These are phyloP conservation scores for Paecilomyces sp. DNA, from an alignment of 2,329 filamentous ascomycete genomes.

Conservation along the genomic window DNA sequence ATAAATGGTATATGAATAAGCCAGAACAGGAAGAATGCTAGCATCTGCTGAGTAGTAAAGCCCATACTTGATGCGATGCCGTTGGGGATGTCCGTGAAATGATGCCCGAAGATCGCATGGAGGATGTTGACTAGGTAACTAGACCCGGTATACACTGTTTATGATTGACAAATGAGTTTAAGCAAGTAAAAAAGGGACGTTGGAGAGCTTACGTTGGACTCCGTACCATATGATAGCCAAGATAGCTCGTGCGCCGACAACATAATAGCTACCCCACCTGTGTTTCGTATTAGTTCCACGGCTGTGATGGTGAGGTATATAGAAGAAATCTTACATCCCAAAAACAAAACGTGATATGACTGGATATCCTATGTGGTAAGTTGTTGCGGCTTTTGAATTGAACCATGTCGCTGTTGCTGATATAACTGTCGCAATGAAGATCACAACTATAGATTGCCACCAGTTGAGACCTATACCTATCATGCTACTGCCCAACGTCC, in stretches of 20 bases:
- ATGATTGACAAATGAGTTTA: neutral
- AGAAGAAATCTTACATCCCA: constrained; percentile 23
- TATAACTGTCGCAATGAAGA: constrained; percentile 38
- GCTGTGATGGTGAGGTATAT: neutral
- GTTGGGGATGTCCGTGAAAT: constrained; percentile 26
- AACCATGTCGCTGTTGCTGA: constrained; percentile 38
- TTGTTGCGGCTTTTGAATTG: constrained; percentile 36
- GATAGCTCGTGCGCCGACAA: constrained; percentile 33
- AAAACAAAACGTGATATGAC: constrained; percentile 31
- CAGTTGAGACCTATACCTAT: constrained; percentile 39
- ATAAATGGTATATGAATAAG: constrained; percentile 36
- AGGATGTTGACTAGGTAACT: constrained; percentile 15
- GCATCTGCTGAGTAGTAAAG: constrained; percentile 27
- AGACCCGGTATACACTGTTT: constrained; percentile 11
- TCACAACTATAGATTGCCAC: constrained; percentile 40
- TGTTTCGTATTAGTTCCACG: neutral
- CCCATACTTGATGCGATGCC: constrained; percentile 21
- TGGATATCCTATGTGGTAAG: constrained; percentile 39
- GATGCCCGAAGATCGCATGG: constrained; percentile 24
- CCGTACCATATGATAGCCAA: constrained; percentile 36
- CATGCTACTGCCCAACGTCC: constrained; percentile 35
- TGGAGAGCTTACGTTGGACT: constrained; percentile 15
- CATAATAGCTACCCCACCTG: constrained; percentile 32
- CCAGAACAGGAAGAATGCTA: constrained; percentile 34
- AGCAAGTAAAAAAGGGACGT: neutral